These are phyloP conservation scores for Crithidia bombi DNA, from an alignment of 208 protist genomes.

Conservation along the genomic window DNA sequence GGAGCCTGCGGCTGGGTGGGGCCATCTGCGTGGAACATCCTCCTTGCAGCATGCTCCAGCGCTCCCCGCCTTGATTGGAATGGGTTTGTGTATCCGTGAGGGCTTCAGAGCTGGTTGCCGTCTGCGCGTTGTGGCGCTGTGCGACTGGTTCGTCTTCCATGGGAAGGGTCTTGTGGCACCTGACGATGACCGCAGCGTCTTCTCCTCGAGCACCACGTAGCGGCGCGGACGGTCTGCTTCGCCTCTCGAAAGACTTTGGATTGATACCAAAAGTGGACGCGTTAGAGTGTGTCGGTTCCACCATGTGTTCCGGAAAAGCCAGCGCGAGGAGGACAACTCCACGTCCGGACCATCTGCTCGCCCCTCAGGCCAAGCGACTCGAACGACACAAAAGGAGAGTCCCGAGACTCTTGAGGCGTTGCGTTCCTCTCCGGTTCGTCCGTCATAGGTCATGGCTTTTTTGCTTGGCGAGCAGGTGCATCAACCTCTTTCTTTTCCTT, in stretches of 20 bases:
- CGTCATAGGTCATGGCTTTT: not conserved
- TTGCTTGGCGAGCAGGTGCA: not conserved
- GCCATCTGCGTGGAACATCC: conserved; percentile 7
- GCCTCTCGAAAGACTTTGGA: conserved; percentile 11
- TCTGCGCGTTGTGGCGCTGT: conserved; percentile 2
- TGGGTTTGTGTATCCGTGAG: not conserved
- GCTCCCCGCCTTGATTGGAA: conserved; percentile 2
- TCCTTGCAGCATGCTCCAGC: conserved; percentile 2
- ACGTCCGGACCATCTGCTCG: conserved; percentile 8
- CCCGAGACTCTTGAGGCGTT: not conserved
- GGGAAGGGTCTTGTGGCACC: not conserved
- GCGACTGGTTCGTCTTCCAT: conserved; percentile 9
- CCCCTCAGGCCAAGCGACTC: conserved; percentile 2
- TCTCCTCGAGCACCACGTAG: conserved; percentile 2
- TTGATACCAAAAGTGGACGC: conserved; percentile 8
- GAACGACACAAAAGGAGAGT: not conserved
- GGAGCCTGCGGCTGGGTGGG: not conserved
- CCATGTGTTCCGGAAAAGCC: conserved; percentile 5
- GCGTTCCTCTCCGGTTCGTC: not conserved
- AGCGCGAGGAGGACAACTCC: not conserved
- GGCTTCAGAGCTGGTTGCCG: not conserved
- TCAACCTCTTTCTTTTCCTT: not conserved
- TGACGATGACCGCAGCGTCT: not conserved
- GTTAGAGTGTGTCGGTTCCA: not conserved
- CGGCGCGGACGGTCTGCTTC: not conserved